These are phyloP conservation scores for Alliaria petiolata DNA, from an alignment of 345 rosid genomes.

Conservation along the genomic window DNA sequence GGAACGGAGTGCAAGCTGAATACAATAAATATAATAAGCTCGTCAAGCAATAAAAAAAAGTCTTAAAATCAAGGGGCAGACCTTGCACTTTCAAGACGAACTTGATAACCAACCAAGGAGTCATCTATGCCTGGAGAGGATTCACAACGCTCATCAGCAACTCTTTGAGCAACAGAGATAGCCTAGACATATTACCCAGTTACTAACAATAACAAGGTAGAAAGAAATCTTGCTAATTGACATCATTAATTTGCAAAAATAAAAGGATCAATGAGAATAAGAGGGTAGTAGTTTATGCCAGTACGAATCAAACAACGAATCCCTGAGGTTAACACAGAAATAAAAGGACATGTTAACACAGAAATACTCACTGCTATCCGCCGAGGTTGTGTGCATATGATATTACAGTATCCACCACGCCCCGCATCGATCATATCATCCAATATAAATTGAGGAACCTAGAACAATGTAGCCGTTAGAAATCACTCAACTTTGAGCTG, in stretches of 20 bases:
- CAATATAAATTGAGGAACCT: constrained; percentile 94
- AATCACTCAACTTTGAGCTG: constrained; percentile 13
- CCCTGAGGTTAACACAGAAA: constrained; percentile 12
- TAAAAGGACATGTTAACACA: constrained; percentile 12
- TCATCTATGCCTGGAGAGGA: constrained; percentile 74
- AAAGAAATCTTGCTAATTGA: constrained; percentile 7
- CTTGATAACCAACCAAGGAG: constrained; percentile 97
- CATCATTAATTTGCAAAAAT: neutral
- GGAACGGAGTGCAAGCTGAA: neutral
- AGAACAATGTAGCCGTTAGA: constrained; percentile 20
- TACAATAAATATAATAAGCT: neutral
- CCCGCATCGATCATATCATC: constrained; percentile 93
- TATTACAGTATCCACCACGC: constrained; percentile 72
- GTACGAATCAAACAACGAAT: constrained; percentile 1
- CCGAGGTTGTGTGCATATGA: constrained; percentile 95
- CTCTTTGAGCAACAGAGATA: constrained; percentile 95
- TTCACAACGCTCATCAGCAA: constrained; percentile 93
- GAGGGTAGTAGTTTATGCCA: neutral
- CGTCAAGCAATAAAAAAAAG: neutral
- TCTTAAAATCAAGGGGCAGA: constrained; percentile 24
- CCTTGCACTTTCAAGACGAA: constrained; percentile 95
- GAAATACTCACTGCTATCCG: constrained; percentile 70
- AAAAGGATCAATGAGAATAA: neutral
- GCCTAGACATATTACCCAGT: constrained; percentile 52
- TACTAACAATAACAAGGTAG: constrained; percentile 6